phyloP scores from a whole-genome alignment of 2,329 filamentous ascomycete genomes.

The Epichloe elymi region DNA sequence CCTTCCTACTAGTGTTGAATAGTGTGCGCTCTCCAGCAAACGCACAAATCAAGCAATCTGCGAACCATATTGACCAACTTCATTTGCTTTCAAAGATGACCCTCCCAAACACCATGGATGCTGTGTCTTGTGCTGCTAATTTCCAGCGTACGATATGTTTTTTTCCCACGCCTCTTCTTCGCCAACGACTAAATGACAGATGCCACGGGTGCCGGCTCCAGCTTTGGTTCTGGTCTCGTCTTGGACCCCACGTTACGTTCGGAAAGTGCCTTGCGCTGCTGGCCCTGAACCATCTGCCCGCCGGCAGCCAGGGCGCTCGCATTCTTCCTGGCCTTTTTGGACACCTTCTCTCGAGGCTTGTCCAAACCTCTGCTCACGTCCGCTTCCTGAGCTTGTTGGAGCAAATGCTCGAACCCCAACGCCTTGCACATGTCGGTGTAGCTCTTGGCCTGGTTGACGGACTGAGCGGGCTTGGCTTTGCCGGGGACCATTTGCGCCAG shows the following conservation, averaged over 20 bases:
- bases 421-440: conserved; percentile 57
- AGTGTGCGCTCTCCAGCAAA: neutral
- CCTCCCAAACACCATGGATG: conserved; percentile 7
- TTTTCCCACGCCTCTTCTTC: neutral
- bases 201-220: conserved; percentile 14
- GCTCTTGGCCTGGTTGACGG: conserved; percentile 52
- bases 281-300: conserved; percentile 26
- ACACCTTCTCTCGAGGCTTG: conserved; percentile 25
- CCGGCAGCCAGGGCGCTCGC: conserved; percentile 34
- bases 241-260: conserved; percentile 16
- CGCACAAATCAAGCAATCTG: neutral
- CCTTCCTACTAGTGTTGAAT: neutral
- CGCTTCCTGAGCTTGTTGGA: conserved; percentile 48
- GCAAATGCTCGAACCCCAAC: conserved; percentile 50
- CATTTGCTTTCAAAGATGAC: neutral
- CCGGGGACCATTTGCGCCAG: conserved; percentile 78
- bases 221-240: conserved; percentile 6
- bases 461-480: conserved; percentile 50
- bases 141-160: neutral
- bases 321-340: conserved; percentile 19
- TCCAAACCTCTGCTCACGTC: conserved; percentile 52
- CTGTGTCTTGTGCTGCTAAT: neutral
- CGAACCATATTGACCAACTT: neutral
- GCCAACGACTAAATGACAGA: conserved; percentile 5
- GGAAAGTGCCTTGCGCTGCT: conserved; percentile 23